Conservation (phyloP, 345 rosid species). For the Rhizophora mangle region DNA sequence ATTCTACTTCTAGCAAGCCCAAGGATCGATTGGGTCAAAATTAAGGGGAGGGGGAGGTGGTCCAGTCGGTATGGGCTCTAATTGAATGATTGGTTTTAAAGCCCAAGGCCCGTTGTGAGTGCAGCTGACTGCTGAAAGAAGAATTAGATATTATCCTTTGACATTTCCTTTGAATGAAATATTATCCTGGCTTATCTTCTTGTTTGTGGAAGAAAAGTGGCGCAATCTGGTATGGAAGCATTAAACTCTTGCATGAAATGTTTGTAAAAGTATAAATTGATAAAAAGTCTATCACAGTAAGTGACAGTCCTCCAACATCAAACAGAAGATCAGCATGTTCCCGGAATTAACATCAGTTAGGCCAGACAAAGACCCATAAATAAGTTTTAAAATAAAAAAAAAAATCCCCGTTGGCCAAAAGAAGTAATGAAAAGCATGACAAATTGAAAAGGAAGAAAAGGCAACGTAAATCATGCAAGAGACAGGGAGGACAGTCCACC, state of each 20-base stretch:
- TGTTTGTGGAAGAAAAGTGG: no score
- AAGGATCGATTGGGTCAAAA: no score
- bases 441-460: background rate
- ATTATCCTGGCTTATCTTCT: no score
- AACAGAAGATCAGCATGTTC: constrained; percentile 21
- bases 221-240: no score
- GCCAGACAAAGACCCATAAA: constrained; percentile 21
- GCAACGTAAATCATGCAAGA: constrained; percentile 3
- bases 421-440: constrained; percentile 7
- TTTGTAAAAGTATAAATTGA: background rate
- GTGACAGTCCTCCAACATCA: constrained; percentile 4
- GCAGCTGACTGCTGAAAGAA: no score
- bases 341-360: constrained; percentile 15
- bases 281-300: constrained; percentile 7
- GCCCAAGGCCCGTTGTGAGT: no score
- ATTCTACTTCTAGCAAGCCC: no score
- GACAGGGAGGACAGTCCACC: constrained; percentile 26
- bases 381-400: background rate
- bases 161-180: no score
- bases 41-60: no score
- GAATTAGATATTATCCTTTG: no score
- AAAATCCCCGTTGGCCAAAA: constrained; percentile 28
- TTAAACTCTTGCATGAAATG: background rate
- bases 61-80: no score
- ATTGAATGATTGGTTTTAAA: no score